Base-by-base conservation (phyloP, 805 yeast species). In the Saccharomycopsis fodiens region DNA sequence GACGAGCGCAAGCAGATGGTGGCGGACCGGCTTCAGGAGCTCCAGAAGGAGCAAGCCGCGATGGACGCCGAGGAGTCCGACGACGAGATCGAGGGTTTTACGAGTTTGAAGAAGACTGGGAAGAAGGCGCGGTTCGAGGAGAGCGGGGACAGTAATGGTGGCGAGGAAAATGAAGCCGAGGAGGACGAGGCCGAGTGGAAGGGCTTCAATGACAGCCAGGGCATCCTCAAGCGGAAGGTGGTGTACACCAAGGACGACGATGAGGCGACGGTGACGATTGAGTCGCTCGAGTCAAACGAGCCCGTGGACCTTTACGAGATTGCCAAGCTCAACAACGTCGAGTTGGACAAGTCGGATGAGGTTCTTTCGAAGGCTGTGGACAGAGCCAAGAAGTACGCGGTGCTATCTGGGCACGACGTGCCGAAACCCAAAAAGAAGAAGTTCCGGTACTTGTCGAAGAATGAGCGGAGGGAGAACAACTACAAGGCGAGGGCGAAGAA, bases 381-480 rank as follows among this genome's bases (percentile, higher is more conserved):
- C 42, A 72, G 85, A 57, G 97, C 97, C 1, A 78, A 82, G 55
- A 78, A 85, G 59, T 88, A 91, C 29, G 53, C 53, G 4, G 46
- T 43, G 41, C 39, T 50, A 22, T 16, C 51, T 15, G 48, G 50
- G 19, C 29, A 47, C 16, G 46, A 45, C 22, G 54, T 31, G 52
- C 56, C 57, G 8, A 53, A 56, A 38, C 53, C 52, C 49, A 75
- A 71, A 64, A 82, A 82, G 73, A 82, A 79, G 72, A 89, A 89
- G 72, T 88, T 88, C 59, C 78, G 96, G 65, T 91, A 89, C 56
- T 71, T 89, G 61, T 76, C 93, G 41, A 86, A 87, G 62, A 65
- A 70, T 22, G 96, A 88, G 64, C 76, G 97, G 64, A 78, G 67
- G 55, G 63, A 62, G 17, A 76, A 78, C 48, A 73, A 76, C 66